phyloP scores from a whole-genome alignment of 495 filamentous ascomycete genomes.

The Aspergillus incahuasiensis region DNA sequence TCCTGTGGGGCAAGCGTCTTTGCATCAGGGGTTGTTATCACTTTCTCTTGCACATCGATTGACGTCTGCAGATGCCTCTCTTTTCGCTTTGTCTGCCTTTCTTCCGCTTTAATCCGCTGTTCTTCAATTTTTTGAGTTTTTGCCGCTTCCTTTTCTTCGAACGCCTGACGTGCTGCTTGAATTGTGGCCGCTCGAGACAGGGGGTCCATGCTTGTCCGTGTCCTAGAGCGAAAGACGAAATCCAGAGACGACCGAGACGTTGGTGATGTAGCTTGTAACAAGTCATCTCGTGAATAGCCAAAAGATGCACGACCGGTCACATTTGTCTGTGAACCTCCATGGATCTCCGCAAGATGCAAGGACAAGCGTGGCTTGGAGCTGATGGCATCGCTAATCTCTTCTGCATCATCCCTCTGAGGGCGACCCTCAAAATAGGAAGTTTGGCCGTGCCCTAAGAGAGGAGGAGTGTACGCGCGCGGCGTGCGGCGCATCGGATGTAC shows the following conservation, averaged over 20 bases:
- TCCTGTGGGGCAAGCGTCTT: not conserved
- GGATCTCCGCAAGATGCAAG: constrained; percentile 45
- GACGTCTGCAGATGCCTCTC: constrained; percentile 27
- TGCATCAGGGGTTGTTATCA: no score
- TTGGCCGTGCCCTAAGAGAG: constrained; percentile 45
- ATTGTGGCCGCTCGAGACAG: constrained; percentile 50
- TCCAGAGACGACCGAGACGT: constrained; percentile 54
- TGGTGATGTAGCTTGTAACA: constrained; percentile 43
- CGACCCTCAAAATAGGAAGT: constrained; percentile 40
- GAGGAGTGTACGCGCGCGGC: constrained; percentile 51
- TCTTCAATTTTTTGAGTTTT: constrained; percentile 53
- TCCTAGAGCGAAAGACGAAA: constrained; percentile 49
- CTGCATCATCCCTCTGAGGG: constrained; percentile 12
- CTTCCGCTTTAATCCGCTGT: constrained; percentile 48
- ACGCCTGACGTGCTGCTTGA: constrained; percentile 51
- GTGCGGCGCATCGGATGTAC: constrained; percentile 58
- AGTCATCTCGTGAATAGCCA: constrained; percentile 40
- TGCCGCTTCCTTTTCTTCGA: constrained; percentile 55
- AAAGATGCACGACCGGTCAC: constrained; percentile 49
- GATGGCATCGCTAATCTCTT: constrained; percentile 11
- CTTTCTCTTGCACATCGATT: constrained; percentile 15
- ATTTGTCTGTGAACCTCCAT: constrained; percentile 51
- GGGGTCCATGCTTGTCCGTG: constrained; percentile 44
- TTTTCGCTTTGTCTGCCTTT: constrained; percentile 35
- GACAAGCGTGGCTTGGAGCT: constrained; percentile 36